Evolutionary conservation across 2,329 filamentous ascomycete species (phyloP).

Genomic region (Neonectria magnoliae): DNA sequence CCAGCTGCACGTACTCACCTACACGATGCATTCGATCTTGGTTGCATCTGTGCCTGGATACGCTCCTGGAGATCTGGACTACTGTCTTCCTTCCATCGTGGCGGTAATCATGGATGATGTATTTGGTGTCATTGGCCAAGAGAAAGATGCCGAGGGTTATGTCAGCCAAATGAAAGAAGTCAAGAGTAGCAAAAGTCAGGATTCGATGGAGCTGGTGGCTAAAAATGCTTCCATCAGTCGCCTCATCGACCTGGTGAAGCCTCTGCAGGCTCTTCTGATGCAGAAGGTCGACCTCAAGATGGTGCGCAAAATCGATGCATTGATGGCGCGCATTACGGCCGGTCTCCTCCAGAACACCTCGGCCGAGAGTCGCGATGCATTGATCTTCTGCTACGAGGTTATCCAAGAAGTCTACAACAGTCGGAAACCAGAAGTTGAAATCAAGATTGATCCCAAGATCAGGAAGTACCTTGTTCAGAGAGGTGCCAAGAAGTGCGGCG

Average conservation of each 20-base stretch:
- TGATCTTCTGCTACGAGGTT: conserved; percentile 96
- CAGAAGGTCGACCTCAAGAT: conserved; percentile 87
- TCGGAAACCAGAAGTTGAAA: conserved; percentile 60
- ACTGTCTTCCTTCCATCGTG: conserved; percentile 82
- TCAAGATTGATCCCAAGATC: conserved; percentile 69
- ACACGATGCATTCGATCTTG: conserved; percentile 91
- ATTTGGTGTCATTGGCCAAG: conserved; percentile 90
- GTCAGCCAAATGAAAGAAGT: conserved; percentile 96
- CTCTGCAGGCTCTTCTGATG: conserved; percentile 79
- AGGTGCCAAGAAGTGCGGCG: conserved; percentile 77
- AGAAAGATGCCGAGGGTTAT: conserved; percentile 97
- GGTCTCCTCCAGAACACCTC: conserved; percentile 86
- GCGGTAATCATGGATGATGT: conserved; percentile 96
- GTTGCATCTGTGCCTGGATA: conserved; percentile 78
- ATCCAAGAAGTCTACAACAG: conserved; percentile 86
- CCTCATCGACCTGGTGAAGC: conserved; percentile 79
- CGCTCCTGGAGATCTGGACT: conserved; percentile 85
- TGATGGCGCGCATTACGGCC: conserved; percentile 83
- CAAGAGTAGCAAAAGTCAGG: conserved; percentile 97
- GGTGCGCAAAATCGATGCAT: conserved; percentile 88
- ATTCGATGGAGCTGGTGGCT: conserved; percentile 94
- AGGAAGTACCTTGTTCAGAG: conserved; percentile 84
- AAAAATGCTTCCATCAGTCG: conserved; percentile 80
- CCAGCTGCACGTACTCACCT: conserved; percentile 94
- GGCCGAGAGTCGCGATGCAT: conserved; percentile 79